These are phyloP conservation scores for Botrytis elliptica DNA, from an alignment of 2,329 filamentous ascomycete genomes.

Conservation along the genomic window DNA sequence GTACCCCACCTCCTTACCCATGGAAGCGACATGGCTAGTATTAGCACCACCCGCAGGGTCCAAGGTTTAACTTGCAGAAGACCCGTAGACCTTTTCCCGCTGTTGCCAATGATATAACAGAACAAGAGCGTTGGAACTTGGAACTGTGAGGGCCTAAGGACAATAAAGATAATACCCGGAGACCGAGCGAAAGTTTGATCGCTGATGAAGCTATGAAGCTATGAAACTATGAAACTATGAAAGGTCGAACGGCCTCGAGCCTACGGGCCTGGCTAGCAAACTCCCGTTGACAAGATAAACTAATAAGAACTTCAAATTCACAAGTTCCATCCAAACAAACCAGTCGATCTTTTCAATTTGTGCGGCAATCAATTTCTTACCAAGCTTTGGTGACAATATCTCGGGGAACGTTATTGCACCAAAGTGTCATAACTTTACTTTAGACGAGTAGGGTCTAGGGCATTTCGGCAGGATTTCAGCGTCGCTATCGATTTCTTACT, in stretches of 20 bases:
- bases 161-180: not conserved
- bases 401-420: not conserved
- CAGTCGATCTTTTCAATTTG: not conserved
- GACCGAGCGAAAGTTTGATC: not conserved
- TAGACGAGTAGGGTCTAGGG: not conserved
- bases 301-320: slow-evolving; percentile 12
- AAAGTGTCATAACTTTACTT: not conserved
- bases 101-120: not conserved
- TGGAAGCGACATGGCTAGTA: not conserved
- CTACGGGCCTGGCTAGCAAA: not conserved
- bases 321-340: not conserved
- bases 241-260: not conserved
- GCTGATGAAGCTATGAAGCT: not conserved
- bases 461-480: not conserved
- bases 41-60: not conserved
- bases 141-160: not conserved
- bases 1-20: slow-evolving; percentile 14
- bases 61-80: slow-evolving; percentile 4
- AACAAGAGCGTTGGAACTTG: slow-evolving; percentile 1
- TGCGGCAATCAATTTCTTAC: not conserved
- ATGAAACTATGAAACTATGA: not conserved
- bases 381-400: not conserved
- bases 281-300: slow-evolving; percentile 1
- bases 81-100: slow-evolving; percentile 9
- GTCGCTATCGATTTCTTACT: slow-evolving; percentile 1